Base-by-base conservation (phyloP, 805 yeast genomes). In the Cyberlindnera galapagoensis region DNA sequence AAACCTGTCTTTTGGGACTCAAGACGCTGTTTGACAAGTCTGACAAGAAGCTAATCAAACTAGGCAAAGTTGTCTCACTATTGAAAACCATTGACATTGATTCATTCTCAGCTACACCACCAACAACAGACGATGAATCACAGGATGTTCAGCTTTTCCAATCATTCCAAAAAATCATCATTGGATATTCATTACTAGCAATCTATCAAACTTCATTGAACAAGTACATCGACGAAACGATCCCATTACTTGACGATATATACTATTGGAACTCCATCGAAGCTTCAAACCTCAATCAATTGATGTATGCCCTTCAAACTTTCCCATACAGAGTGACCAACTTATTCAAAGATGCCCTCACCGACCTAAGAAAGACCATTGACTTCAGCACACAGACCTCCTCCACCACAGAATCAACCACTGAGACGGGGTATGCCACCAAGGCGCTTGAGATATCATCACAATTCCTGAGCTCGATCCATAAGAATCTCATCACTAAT, bases 221-320 rank as follows among this genome's bases (percentile, higher is more conserved):
- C 18, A 40, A 50, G 2, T 43, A 71, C 18, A 46, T 73, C 23
- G 44, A 47, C 6, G 52, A 56, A 11, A 69, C 78, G 2, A 39
- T 69, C 5, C 67, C 71, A 7, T 41, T 71, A 10, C 38, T 54
- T 15, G 63, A 62, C 24, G 70, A 67, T 39, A 42, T 71, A n/a
- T 52, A 53, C 20, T 74, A 72, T 45, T 74, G 68, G 62, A 70
- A 71, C 18, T 31, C 51, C 2, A 47, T 63, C 0, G 43, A 59
- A 4, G 43, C 57, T 9, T 60, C 67, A 5, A 49, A 48, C 3
- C 40, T 48, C 13, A 56, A 60, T 18, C 36, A 56, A 12, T 30
- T 49, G 3, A 13, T 67, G 1, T 69, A 69, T 36, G 43, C 65
- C 1, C 14, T 69, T 7, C 78, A 69, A 45, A 57, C 56, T 0